Conservation (phyloP, 768 basidiomycete genomes). For the Udeniomyces megalosporus region DNA sequence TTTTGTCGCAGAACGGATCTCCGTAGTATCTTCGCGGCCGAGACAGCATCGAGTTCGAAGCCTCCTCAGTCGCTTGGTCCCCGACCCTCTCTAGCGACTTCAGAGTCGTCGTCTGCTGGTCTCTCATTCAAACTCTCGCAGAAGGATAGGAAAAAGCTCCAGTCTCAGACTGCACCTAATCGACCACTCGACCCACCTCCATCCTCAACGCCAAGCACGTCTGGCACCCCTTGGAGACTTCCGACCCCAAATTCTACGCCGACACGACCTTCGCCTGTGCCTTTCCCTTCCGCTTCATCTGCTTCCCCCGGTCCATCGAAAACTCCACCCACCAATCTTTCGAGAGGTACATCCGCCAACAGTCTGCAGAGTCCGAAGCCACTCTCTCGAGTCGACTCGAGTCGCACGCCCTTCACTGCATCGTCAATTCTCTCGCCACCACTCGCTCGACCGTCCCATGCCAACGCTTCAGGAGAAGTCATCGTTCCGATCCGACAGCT, state of each 20-base stretch:
- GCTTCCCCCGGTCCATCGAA: constrained; percentile 23
- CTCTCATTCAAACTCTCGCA: too few species aligned
- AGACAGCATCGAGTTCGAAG: not conserved
- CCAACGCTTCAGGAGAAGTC: constrained; percentile 9
- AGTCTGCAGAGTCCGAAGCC: not conserved
- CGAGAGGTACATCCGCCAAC: not conserved
- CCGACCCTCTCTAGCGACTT: not conserved
- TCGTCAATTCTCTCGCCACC: not conserved
- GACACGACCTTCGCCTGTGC: constrained; percentile 15
- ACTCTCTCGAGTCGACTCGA: not conserved
- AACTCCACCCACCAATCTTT: constrained; percentile 21
- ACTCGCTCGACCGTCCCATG: not conserved
- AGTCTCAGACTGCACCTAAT: constrained; percentile 12
- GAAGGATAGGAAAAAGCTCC: too few species aligned
- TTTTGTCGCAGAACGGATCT: constrained; percentile 49
- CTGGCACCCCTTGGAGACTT: constrained; percentile 14
- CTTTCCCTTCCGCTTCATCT: constrained; percentile 21
- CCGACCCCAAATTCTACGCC: constrained; percentile 3
- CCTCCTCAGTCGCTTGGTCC: not conserved
- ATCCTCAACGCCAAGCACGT: too few species aligned
- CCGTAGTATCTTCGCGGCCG: constrained; percentile 62
- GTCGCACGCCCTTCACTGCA: not conserved
- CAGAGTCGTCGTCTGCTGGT: too few species aligned
- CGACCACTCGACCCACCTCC: not conserved
- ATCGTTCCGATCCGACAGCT: constrained; percentile 1